Percentiles rank a stretch among this genome's conserved stretches.
Evolutionary conservation across 2,329 filamentous ascomycete species (phyloP).

Genomic region (Atkinsonella hypoxylon): DNA sequence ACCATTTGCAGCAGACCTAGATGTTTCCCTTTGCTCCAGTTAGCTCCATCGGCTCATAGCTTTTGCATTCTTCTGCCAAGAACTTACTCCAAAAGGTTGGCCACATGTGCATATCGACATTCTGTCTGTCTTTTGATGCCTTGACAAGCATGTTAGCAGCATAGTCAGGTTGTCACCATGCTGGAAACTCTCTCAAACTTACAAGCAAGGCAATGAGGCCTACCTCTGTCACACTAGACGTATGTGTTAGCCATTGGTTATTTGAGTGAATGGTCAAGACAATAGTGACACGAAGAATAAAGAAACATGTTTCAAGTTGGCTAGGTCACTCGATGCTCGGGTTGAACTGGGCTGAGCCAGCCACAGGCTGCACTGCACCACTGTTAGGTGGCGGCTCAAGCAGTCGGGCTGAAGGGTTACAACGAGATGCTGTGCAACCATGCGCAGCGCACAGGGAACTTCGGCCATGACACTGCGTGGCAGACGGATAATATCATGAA

Average conservation of each 20-base stretch:
- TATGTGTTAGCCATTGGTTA: neutral
- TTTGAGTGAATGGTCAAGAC: neutral
- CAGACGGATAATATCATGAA: neutral
- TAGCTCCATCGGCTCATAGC: slow-evolving; percentile 3
- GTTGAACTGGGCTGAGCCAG: neutral
- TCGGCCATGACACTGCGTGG: neutral
- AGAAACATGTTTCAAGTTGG: neutral
- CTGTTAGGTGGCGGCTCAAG: neutral
- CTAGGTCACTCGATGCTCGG: neutral
- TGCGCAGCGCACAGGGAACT: neutral
- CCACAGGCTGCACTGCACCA: neutral
- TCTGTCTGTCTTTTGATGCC: slow-evolving; percentile 66
- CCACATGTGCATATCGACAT: slow-evolving; percentile 65
- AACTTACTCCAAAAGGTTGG: slow-evolving; percentile 62
- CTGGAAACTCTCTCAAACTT: slow-evolving; percentile 18
- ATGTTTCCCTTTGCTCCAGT: slow-evolving; percentile 38
- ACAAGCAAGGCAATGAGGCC: slow-evolving; percentile 58
- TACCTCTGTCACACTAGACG: slow-evolving; percentile 57
- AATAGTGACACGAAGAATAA: neutral
- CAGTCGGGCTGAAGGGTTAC: neutral
- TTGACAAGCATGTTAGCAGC: slow-evolving; percentile 22
- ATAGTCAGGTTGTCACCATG: neutral
- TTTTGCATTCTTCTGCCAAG: neutral
- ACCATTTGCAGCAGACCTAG: slow-evolving; percentile 38
- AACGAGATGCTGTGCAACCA: slow-evolving; percentile 5